Evolutionary conservation across 169 alveolate genomes (phyloP), one percentile per base, ranked within the genome.

Genomic region (Plasmodium berghei): DNA sequence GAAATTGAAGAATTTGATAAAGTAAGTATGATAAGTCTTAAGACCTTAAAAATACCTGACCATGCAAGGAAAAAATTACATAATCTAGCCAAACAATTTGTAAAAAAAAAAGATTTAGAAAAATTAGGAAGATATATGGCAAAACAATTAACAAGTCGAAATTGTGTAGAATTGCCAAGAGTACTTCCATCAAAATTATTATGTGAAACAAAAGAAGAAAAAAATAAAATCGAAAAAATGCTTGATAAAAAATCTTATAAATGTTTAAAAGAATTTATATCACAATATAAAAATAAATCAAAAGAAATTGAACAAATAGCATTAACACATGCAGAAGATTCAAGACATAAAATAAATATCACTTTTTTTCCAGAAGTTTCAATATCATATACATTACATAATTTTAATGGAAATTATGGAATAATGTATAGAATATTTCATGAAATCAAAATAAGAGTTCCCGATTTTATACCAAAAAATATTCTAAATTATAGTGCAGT

Each of bases 121-220:
- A 92, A 91, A 61, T 75, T 92, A 67, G 97, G 97, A 3, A 55
- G 93, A 5, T 92, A 73, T 83, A 66, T 95, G 49, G 75, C 94
- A 28, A 90, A 73, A 18, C 69, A 94, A 72, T 34, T 88, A 3
- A 93, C 96, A 6, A 85, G 96, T 40, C 74, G 98, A 63, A 90
- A 92, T 18, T 92, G 96, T 40, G 97, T 90, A 9, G 97, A 95
- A 63, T 90, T 95, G 18, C 98, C 98, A 22, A 70, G 96, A 45
- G 93, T 94, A 22, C 83, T 93, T 46, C 96, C 96, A 5, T 95
- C 98, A 9, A 87, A 93, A 89, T 80, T 71, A 63, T 55, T 52
- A 72, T 54, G 45, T 49, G 14, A 54, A 16, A n/a, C 89, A 26
- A 42, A n/a, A 26, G 64, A 70, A 42, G 61, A 67, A 49, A 64